Conservation (phyloP, 2,329 filamentous ascomycete species). For the Talaromyces verruculosus region DNA sequence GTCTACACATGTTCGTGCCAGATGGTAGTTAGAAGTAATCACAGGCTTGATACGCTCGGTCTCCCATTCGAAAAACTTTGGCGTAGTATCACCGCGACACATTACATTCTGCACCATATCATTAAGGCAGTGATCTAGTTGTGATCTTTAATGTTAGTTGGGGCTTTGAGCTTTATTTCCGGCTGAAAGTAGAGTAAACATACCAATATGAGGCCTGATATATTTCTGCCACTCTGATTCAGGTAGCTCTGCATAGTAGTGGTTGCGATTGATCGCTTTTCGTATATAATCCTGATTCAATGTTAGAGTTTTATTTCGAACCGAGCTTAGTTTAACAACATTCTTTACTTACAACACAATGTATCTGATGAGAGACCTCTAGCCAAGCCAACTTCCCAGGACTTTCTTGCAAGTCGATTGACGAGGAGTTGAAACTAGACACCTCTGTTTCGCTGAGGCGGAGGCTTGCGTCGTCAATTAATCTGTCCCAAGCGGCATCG, state of each 20-base stretch:
- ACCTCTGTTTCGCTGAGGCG: conserved; percentile 2
- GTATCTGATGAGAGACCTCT: conserved; percentile 11
- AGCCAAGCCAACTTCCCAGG: conserved; percentile 8
- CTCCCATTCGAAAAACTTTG: conserved; percentile 17
- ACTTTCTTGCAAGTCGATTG: conserved; percentile 14
- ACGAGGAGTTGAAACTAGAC: conserved; percentile 7
- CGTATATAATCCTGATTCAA: conserved; percentile 6
- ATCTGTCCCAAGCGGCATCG: conserved; percentile 13
- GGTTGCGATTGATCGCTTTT: conserved; percentile 8
- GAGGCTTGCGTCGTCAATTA: conserved; percentile 15
- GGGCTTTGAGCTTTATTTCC: not conserved
- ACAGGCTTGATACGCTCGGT: conserved; percentile 7
- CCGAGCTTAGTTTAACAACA: not conserved
- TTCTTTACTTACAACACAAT: conserved; percentile 13
- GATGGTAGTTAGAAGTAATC: conserved; percentile 10
- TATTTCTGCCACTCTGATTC: conserved; percentile 7
- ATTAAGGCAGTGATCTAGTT: conserved; percentile 7
- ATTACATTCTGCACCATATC: conserved; percentile 10
- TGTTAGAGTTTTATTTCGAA: not conserved
- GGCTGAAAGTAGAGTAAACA: not conserved
- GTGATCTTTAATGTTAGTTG: not conserved
- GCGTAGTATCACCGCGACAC: conserved; percentile 12
- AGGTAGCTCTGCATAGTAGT: conserved; percentile 1
- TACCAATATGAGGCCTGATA: conserved; percentile 15
- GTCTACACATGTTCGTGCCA: conserved; percentile 15